Base-by-base conservation (phyloP, 768 basidiomycete genomes). In the Kwoniella sp. region DNA sequence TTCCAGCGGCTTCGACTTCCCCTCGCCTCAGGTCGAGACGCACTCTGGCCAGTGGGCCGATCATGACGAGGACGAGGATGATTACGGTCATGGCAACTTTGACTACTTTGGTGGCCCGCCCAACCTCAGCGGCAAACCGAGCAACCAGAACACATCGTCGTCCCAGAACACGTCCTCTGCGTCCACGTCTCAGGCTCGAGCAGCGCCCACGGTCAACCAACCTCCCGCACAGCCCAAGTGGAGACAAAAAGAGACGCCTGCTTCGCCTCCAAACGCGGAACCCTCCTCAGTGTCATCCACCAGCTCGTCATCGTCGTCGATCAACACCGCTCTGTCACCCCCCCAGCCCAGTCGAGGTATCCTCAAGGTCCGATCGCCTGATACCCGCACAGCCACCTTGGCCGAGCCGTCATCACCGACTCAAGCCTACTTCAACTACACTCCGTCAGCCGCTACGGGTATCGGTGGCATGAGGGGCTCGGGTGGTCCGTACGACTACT, bases 61-160 rank as follows among this genome's bases (percentile, higher is more conserved):
- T 10, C 65, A 63, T 36, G 75, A 77, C 56, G 73, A 73, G 12
- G 76, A 77, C 44, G 70, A 77, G 29, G 77, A 75, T 34, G 75
- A 73, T 41, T 62, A 50, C 17, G 53, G 73, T 4, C 37, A 32
- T 26, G 77, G 76, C 56, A 80, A 80, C 14, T 81, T 80, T 59
- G 82, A 84, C 62, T 82, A 82, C 70, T 83, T 84, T 59, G 79
- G 74, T 9, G 82, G 80, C 1, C n/a, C n/a, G n/a, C 79, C 83
- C 8, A 81, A 82, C 64, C 75, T 82, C 12, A 80, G 80, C 2
- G 81, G 62, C 59, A 62, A 63, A 56, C 59, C 74, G 50, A 72
- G 74, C 52, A 62, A 57, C 44, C 75, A 76, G 50, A 51, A 60
- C 65, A 26, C 76, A 69, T 46, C 71, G 54, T 51, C 70, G 68